These are phyloP conservation scores for Lasiodiplodia sp. DNA, from an alignment of 2,329 filamentous ascomycete species.

Conservation along the genomic window DNA sequence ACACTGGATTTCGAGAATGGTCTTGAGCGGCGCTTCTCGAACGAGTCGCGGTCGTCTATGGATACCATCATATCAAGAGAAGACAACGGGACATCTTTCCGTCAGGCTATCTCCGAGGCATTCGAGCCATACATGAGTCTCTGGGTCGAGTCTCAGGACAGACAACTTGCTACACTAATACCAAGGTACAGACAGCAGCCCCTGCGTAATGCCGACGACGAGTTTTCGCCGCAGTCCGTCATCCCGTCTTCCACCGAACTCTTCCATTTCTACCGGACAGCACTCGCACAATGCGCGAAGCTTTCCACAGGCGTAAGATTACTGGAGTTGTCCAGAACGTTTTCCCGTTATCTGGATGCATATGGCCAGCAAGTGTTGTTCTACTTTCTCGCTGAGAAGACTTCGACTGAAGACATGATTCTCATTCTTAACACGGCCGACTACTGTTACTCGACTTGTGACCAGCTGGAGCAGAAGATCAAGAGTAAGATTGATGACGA, in stretches of 20 bases:
- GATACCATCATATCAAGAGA: constrained; percentile 86
- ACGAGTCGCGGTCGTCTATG: constrained; percentile 77
- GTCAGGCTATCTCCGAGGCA: constrained; percentile 90
- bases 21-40: constrained; percentile 83
- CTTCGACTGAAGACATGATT: constrained; percentile 77
- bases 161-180: constrained; percentile 81
- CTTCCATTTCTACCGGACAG: constrained; percentile 95
- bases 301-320: constrained; percentile 89
- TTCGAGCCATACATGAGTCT: constrained; percentile 97
- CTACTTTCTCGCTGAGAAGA: constrained; percentile 69
- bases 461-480: constrained; percentile 93
- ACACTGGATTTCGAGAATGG: constrained; percentile 96
- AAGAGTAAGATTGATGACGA: constrained; percentile 87
- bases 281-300: constrained; percentile 93
- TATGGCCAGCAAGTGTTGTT: constrained; percentile 94
- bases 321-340: constrained; percentile 81
- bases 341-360: constrained; percentile 93
- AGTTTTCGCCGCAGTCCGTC: constrained; percentile 88
- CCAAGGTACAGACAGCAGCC: constrained; percentile 87
- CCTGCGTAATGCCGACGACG: constrained; percentile 81
- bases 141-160: constrained; percentile 97
- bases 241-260: constrained; percentile 94
- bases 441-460: constrained; percentile 94
- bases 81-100: constrained; percentile 78
- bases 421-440: constrained; percentile 95